phyloP scores from a whole-genome alignment of 2,329 filamentous ascomycete species.

The Colletotrichum lindemuthianum region DNA sequence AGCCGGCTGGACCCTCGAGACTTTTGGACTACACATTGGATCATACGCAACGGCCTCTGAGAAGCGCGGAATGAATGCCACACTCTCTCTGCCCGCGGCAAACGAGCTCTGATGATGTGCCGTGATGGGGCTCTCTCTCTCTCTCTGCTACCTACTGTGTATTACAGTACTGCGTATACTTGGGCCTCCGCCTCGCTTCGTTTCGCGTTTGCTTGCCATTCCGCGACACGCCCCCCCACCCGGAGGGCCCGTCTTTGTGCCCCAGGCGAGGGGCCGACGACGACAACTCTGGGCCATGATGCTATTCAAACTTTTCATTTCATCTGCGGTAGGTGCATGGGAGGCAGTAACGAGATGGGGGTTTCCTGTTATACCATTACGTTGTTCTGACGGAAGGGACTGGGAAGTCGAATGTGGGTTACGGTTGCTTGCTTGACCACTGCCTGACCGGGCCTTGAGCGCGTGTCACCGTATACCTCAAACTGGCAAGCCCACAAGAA shows the following conservation, averaged over 20 bases:
- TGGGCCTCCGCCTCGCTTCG: too few relatives aligned
- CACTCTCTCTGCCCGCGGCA: background rate
- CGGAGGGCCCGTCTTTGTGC: conserved; percentile 9
- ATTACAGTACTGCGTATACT: too few relatives aligned
- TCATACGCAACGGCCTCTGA: background rate
- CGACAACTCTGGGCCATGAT: background rate
- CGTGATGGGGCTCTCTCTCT: too few relatives aligned
- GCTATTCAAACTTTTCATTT: too few relatives aligned
- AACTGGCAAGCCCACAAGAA: conserved; percentile 23
- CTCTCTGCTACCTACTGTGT: too few relatives aligned
- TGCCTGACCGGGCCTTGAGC: conserved; percentile 28
- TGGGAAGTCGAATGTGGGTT: conserved; percentile 1
- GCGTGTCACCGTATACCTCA: conserved; percentile 25
- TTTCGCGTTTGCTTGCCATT: conserved; percentile 15
- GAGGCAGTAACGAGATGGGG: too few relatives aligned
- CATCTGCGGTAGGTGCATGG: too few relatives aligned
- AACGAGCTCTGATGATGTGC: background rate
- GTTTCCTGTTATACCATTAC: background rate
- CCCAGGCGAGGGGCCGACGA: conserved; percentile 8
- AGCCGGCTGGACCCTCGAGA: conserved; percentile 18
- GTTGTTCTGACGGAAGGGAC: conserved; percentile 6
- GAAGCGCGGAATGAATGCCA: conserved; percentile 19
- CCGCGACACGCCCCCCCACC: conserved; percentile 23
- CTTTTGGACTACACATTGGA: too few relatives aligned
- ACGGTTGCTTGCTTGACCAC: conserved; percentile 12